These are phyloP conservation scores for barley (Hordeum vulgare) DNA, from an alignment of 176 grass and related monocot genomes.

Conservation along the genomic window MorexV3_pseudomolecules_assembly NC_058522.1:2654409-2654908, in stretches of 20 bases:
- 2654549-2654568: background rate
- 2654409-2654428: background rate
- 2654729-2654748: background rate
- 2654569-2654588: background rate
- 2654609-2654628: background rate
- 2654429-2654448: background rate
- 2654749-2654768: background rate
- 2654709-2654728: background rate
- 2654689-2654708: background rate
- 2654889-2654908: conserved; percentile 53
- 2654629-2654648: background rate
- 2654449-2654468: background rate
- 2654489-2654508: background rate
- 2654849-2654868: conserved; percentile 81
- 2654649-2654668: background rate
- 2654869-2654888: conserved; percentile 47
- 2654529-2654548: background rate
- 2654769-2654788: background rate
- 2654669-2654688: background rate
- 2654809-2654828: conserved; percentile 92
- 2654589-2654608: background rate
- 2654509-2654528: background rate
- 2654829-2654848: conserved; percentile 79
- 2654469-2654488: background rate
- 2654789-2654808: conserved; percentile 15